Base-by-base conservation (phyloP, 306 rosid species). In the Sindora glabra region DNA sequence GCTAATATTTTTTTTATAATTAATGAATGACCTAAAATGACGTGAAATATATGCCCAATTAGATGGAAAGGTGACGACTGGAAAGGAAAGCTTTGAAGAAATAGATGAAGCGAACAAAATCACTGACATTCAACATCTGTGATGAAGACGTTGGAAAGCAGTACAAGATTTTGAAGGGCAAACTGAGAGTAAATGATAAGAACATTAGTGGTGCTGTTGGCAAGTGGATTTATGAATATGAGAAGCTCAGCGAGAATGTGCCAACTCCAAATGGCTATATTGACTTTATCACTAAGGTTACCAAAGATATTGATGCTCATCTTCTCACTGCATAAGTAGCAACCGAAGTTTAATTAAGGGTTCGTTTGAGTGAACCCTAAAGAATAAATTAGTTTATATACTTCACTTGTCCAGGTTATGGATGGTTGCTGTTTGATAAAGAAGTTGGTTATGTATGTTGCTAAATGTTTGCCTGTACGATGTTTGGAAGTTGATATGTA, bases 171-270 rank as follows among this genome's bases (percentile, higher is more conserved):
- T 59, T 68, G 1, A 59, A 29, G 27, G 2, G 48, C n/a, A 48
- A 17, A 24, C 15, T 68, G 7, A 17, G 58, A 57, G 52, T 49
- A 6, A 10, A 13, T 26, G 44, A 48, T 6, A 68, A 40, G 16
- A 2, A 62, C n/a, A n/a, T n/a, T 4, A 4, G 17, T 42, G 2
- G 4, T 26, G 45, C 42, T 9, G 6, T 22, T 25, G 45, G 15
- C 2, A 76, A 65, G 33, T 65, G 77, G 77, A 47, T 19, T 10
- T 0, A 59, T 41, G 77, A 70, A 37, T 76, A 59, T 55, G 77
- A 65, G 65, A 65, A 44, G 25, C 1, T 5, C 11, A 19, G 34
- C 17, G 77, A 54, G 10, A 56, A 70, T 5, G 27, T 65, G 46
- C 62, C 65, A 10, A 45, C 65, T 54, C 77, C 81, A 11, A 5